These are phyloP conservation scores for Escallonia rubra DNA, from an alignment of 129 eudicot species.

Conservation along the genomic window DNA sequence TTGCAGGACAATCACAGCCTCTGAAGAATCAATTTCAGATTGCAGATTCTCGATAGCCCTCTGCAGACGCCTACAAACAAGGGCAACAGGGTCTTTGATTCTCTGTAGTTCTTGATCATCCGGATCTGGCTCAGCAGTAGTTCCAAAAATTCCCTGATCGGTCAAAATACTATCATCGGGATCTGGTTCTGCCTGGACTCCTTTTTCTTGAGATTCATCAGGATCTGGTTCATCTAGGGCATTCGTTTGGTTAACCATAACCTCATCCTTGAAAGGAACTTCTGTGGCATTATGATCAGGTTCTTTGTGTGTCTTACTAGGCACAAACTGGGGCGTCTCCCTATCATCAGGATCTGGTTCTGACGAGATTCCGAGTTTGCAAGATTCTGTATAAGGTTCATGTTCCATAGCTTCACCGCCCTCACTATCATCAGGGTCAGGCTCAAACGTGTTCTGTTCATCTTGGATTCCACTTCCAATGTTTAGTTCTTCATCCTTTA, in stretches of 20 bases:
- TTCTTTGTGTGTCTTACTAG: no score
- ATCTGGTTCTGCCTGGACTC: constrained; percentile 28
- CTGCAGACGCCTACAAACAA: constrained; percentile 51
- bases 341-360: constrained; percentile 34
- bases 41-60: constrained; percentile 58
- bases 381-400: constrained; percentile 19
- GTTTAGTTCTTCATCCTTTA: constrained; percentile 25
- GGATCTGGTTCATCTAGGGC: constrained; percentile 12
- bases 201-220: constrained; percentile 13
- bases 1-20: constrained; percentile 43
- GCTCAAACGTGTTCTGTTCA: constrained; percentile 16
- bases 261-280: no score
- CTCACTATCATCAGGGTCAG: constrained; percentile 42
- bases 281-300: no score
- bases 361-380: not conserved
- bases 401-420: constrained; percentile 25
- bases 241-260: no score
- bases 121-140: constrained; percentile 38
- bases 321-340: not conserved
- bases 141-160: not conserved
- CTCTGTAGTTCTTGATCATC: constrained; percentile 68
- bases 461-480: constrained; percentile 16
- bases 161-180: constrained; percentile 24
- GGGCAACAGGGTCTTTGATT: constrained; percentile 75
- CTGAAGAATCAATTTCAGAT: constrained; percentile 57